These are phyloP conservation scores for Hondaea fermentalgiana DNA, from an alignment of 108 stramenopile species.

Conservation along the genomic window DNA sequence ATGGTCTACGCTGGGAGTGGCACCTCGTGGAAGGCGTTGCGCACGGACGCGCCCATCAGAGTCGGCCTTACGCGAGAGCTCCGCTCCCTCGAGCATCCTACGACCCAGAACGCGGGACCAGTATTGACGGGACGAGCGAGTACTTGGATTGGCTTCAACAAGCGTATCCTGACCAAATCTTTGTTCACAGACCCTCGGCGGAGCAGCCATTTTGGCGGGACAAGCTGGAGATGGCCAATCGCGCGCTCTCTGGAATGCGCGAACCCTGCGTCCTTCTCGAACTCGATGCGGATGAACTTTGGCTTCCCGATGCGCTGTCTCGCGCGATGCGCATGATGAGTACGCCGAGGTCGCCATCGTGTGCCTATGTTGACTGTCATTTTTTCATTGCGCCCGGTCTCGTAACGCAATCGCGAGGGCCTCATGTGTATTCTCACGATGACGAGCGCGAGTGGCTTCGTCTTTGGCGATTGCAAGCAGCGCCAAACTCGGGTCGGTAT, in stretches of 20 bases:
- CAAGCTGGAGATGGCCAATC: slow-evolving; percentile 35
- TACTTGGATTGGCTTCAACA: slow-evolving; percentile 14
- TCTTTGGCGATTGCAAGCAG: slow-evolving; percentile 24
- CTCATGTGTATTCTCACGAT: slow-evolving; percentile 32
- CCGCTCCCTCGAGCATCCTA: neutral
- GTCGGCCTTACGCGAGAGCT: slow-evolving; percentile 10
- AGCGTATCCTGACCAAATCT: neutral
- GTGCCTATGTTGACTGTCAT: slow-evolving; percentile 41
- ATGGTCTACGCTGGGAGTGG: slow-evolving; percentile 32
- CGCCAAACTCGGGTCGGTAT: neutral
- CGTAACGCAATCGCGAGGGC: slow-evolving; percentile 3
- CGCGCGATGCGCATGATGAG: neutral
- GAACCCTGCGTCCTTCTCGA: slow-evolving; percentile 27
- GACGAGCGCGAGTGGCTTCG: slow-evolving; percentile 34
- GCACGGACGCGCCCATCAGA: slow-evolving; percentile 21
- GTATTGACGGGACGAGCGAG: slow-evolving; percentile 26
- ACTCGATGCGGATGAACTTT: slow-evolving; percentile 41
- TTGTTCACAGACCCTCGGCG: neutral
- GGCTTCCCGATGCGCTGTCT: slow-evolving; percentile 18
- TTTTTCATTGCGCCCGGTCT: slow-evolving; percentile 30
- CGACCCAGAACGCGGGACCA: neutral
- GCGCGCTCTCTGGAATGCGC: slow-evolving; percentile 21
- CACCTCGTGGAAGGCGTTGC: slow-evolving; percentile 40
- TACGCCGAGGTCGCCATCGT: neutral
- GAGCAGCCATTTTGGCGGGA: slow-evolving; percentile 23